phyloP scores from a whole-genome alignment of 1,139 yeast genomes.

The Suhomyces wounanorum region DNA sequence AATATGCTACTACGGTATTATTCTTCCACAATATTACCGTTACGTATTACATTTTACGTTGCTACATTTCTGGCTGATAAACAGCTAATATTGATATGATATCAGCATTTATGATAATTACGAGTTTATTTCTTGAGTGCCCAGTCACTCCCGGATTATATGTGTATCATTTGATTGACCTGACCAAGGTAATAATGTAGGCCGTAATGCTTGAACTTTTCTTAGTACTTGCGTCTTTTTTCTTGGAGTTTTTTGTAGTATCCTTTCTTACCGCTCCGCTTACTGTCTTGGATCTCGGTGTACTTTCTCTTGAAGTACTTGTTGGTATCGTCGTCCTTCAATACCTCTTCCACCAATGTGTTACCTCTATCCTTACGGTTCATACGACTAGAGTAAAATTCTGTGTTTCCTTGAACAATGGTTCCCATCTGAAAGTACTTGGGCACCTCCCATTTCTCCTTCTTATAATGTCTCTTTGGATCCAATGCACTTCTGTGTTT shows the following conservation, averaged over 20 bases:
- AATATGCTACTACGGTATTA: background rate
- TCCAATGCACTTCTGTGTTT: constrained; percentile 90
- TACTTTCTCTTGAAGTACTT: constrained; percentile 85
- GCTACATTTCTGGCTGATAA: background rate
- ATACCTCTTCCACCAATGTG: constrained; percentile 78
- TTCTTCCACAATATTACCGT: background rate
- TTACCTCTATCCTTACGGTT: constrained; percentile 71
- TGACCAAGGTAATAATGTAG: background rate
- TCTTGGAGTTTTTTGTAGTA: constrained; percentile 67
- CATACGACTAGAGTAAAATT: constrained; percentile 72
- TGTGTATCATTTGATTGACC: constrained; percentile 4
- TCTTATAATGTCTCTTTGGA: constrained; percentile 93
- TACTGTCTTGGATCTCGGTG: constrained; percentile 70
- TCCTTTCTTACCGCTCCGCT: constrained; percentile 74
- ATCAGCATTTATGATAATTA: constrained; percentile 4
- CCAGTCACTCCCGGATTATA: constrained; percentile 6
- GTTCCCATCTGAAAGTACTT: constrained; percentile 90
- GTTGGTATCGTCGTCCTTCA: constrained; percentile 69
- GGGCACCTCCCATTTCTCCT: constrained; percentile 79
- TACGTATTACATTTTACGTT: background rate
- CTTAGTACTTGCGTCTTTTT: constrained; percentile 55
- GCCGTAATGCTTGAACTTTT: background rate
- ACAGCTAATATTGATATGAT: background rate
- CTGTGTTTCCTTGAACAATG: constrained; percentile 77
- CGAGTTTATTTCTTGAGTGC: constrained; percentile 9